Evolutionary conservation across 345 rosid species (phyloP).

Genomic region (Carallia brachiata): DNA sequence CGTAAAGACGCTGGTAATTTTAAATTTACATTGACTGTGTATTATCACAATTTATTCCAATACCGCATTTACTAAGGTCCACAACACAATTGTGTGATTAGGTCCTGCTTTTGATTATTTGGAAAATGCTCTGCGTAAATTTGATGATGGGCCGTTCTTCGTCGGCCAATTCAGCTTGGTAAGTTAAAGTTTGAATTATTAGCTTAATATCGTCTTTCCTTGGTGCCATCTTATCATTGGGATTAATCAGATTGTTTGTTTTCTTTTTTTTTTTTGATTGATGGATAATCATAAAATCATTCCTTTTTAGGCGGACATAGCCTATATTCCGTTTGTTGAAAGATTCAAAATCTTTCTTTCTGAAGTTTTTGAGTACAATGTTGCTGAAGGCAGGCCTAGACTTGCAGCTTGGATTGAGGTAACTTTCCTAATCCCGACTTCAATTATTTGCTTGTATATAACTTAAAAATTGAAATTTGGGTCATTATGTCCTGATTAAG

Average conservation of each 20-base stretch:
- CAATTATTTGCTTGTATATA: too few relatives aligned
- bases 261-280: not conserved
- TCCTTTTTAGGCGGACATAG: constrained; percentile 9
- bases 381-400: constrained; percentile 10
- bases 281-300: not conserved
- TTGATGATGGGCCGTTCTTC: constrained; percentile 84
- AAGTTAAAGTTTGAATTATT: constrained; percentile 4
- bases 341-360: constrained; percentile 1
- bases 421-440: not conserved
- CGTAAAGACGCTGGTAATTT: constrained; percentile 52
- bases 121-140: constrained; percentile 61
- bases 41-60: not conserved
- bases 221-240: not conserved
- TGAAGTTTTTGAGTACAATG: constrained; percentile 1
- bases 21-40: not conserved
- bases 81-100: constrained; percentile 23
- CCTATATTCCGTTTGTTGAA: constrained; percentile 8
- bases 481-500: too few relatives aligned
- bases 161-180: constrained; percentile 83
- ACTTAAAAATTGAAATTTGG: too few relatives aligned
- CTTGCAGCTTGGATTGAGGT: constrained; percentile 21
- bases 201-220: not conserved
- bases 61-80: not conserved
- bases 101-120: constrained; percentile 70
- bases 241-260: not conserved